Conservation (phyloP, 768 basidiomycete species). For the Trametes cubensis region DNA sequence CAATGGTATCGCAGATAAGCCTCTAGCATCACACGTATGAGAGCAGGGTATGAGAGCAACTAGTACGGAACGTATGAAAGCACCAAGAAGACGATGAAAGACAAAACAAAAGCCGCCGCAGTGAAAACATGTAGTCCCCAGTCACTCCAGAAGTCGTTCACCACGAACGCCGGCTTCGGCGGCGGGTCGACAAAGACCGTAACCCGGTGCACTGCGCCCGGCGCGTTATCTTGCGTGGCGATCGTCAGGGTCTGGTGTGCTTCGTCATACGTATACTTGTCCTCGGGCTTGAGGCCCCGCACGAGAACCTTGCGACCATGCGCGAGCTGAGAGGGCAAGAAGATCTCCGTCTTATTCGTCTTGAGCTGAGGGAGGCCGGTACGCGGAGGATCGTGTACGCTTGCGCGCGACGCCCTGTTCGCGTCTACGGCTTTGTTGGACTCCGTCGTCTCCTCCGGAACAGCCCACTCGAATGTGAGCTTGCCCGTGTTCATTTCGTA, state of each 20-base stretch:
- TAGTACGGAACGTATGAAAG: background rate
- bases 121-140: conserved; percentile 34
- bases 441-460: conserved; percentile 33
- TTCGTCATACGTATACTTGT: conserved; percentile 62
- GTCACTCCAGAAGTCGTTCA: conserved; percentile 74
- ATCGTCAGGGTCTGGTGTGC: conserved; percentile 76
- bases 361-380: conserved; percentile 42
- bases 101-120: conserved; percentile 10
- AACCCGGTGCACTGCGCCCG: conserved; percentile 53
- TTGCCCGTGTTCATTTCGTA: conserved; percentile 79
- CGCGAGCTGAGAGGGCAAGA: conserved; percentile 65
- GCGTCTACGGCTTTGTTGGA: conserved; percentile 6
- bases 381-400: conserved; percentile 43
- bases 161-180: conserved; percentile 48
- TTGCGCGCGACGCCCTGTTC: background rate
- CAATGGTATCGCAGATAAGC: background rate
- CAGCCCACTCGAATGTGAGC: conserved; percentile 68
- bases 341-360: conserved; percentile 82
- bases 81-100: conserved; percentile 16
- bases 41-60: background rate
- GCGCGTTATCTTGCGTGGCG: conserved; percentile 44
- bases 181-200: conserved; percentile 60
- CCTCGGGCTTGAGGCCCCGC: conserved; percentile 52
- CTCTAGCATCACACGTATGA: background rate
- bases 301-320: conserved; percentile 61